These are phyloP conservation scores for Pezizomycotina sp. DNA, from an alignment of 2,329 filamentous ascomycete species.

Conservation along the genomic window DNA sequence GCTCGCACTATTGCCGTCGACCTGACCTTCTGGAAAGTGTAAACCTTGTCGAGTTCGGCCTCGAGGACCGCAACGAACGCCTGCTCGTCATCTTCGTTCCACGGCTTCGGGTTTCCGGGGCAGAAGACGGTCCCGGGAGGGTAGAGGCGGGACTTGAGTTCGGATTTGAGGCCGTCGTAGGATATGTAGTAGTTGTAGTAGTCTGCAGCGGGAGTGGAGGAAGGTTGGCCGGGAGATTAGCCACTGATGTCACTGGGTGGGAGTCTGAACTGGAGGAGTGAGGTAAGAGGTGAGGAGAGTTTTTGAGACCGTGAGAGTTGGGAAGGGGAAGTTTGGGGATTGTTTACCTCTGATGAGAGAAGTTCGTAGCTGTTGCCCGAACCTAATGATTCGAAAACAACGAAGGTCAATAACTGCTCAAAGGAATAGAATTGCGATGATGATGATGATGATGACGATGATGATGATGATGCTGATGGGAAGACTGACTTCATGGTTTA, in stretches of 20 bases:
- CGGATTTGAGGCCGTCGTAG: slow-evolving; percentile 82
- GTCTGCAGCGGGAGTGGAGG: slow-evolving; percentile 35
- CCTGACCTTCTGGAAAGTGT: slow-evolving; percentile 94
- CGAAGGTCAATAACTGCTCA: too few relatives aligned
- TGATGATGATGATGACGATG: not conserved
- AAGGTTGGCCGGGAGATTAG: not conserved
- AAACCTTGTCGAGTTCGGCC: slow-evolving; percentile 88
- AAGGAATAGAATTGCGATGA: not conserved
- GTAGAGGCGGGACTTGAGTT: slow-evolving; percentile 59
- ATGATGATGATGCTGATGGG: not conserved
- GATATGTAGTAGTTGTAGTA: slow-evolving; percentile 98
- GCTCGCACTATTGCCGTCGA: slow-evolving; percentile 85
- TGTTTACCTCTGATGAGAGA: slow-evolving; percentile 58
- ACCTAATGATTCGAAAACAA: too few relatives aligned
- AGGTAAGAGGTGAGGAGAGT: not conserved
- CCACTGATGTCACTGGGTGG: not conserved
- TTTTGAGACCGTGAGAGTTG: not conserved
- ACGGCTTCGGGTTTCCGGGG: slow-evolving; percentile 35
- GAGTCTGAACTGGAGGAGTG: not conserved
- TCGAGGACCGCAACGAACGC: slow-evolving; percentile 76
- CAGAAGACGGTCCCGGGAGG: slow-evolving; percentile 31
- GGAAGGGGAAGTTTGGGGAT: not conserved
- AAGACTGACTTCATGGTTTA: not conserved
- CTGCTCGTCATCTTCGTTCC: slow-evolving; percentile 84
- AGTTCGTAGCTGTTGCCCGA: slow-evolving; percentile 90